Evolutionary conservation across 2,329 filamentous ascomycete genomes (phyloP).

Genomic region (Neophaeococcomyces mojaviensis): DNA sequence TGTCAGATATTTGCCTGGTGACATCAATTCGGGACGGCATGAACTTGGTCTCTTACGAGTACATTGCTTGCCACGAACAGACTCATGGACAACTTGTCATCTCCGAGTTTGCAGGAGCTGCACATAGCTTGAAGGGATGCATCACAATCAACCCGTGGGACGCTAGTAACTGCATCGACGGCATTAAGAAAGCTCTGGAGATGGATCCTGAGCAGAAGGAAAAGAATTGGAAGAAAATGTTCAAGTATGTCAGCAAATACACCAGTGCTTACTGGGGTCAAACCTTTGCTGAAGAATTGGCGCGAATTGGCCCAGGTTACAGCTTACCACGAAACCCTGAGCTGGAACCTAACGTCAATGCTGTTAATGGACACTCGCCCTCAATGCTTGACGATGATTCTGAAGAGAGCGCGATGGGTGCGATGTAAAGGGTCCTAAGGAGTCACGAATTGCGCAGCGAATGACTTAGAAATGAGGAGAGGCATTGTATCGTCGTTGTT

Average conservation of each 20-base stretch:
- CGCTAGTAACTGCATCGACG: slow-evolving; percentile 86
- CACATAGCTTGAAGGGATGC: slow-evolving; percentile 86
- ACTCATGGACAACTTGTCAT: slow-evolving; percentile 90
- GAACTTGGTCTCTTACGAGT: slow-evolving; percentile 98
- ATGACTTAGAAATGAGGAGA: no score
- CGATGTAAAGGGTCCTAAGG: no score
- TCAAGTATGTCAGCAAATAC: slow-evolving; percentile 95
- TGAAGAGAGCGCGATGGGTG: no score
- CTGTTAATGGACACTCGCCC: no score
- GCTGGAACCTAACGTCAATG: no score
- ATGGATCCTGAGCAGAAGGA: slow-evolving; percentile 86
- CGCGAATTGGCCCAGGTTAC: slow-evolving; percentile 35
- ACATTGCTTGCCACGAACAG: slow-evolving; percentile 87
- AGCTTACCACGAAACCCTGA: no score
- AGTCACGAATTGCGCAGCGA: no score
- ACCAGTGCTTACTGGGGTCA: slow-evolving; percentile 95
- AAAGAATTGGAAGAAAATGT: slow-evolving; percentile 81
- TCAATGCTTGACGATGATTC: no score
- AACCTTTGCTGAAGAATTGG: slow-evolving; percentile 81
- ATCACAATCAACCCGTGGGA: slow-evolving; percentile 98
- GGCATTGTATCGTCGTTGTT: no score
- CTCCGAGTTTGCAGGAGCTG: slow-evolving; percentile 92
- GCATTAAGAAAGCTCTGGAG: slow-evolving; percentile 92
- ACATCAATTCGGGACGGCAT: slow-evolving; percentile 96
- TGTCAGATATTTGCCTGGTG: slow-evolving; percentile 86